Base-by-base conservation (phyloP, 202 grass and related monocot species). In the Hordeum pubiflorum region DNA sequence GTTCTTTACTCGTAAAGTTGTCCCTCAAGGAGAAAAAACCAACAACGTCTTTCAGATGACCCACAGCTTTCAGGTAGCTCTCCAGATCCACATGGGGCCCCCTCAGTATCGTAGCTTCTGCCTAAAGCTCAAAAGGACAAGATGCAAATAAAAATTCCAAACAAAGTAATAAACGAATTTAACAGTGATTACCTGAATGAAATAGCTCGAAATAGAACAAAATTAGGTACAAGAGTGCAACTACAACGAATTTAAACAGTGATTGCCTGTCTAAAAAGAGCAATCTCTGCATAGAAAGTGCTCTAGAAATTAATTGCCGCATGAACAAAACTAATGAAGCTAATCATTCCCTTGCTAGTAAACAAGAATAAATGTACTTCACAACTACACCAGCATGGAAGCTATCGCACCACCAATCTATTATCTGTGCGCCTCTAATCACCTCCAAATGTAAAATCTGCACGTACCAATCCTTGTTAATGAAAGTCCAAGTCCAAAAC, bases 21-120 rank as follows among this genome's bases (percentile, higher is more conserved):
- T 84, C 81, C 3, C 86, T 87, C 0, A 73, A 83, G 70, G 72
- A 69, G 72, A 97, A 91, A 68, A 94, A 94, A 23, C 58, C 69
- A 29, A 70, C 69, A 62, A 80, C 73, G 32, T 79, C 68, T 92
- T 86, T 94, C 75, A 97, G 57, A 69, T 65, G 69, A 82, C 77
- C 86, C 65, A 97, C 78, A 73, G 89, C 91, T 41, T 88, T 83
- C 20, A 92, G 78, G 75, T 86, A 97, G 68, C 86, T 62, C 62
- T 89, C 72, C 43, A 97, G 72, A 89, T 91, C 80, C 72, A 87
- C 88, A 74, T 69, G 86, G 8, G 92, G 94, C 13, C 86, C 94
- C 84, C 76, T 89, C 66, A 84, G 40, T 87, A 94, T 82, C 18
- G 63, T 76, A 72, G 86, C 78, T 72, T 92, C 92, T 72, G 94